Conservation (phyloP, 169 alveolate genomes). For the Toxoplasma gondii region DNA sequence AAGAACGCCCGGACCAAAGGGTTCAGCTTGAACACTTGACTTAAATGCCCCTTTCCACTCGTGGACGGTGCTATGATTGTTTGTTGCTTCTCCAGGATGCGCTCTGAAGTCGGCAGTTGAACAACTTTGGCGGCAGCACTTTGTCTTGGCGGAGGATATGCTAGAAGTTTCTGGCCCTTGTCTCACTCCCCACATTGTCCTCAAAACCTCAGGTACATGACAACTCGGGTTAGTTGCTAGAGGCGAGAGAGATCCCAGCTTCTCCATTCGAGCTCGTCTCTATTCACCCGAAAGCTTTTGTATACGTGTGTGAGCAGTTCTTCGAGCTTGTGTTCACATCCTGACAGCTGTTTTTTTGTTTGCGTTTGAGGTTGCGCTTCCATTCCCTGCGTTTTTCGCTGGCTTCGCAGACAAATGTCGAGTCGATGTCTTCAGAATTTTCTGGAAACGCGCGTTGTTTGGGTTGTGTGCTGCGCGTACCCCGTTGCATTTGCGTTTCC, state of each 20-base stretch:
- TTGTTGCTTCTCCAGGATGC: slow-evolving; percentile 84
- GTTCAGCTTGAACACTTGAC: not conserved
- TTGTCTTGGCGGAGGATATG: slow-evolving; percentile 96
- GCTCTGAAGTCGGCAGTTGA: slow-evolving; percentile 94
- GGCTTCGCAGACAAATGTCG: too few species aligned
- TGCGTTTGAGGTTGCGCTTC: too few species aligned
- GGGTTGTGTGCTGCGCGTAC: too few species aligned
- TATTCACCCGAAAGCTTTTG: too few species aligned
- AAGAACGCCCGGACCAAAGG: not conserved
- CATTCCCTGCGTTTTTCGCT: too few species aligned
- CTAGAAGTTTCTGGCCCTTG: slow-evolving; percentile 86
- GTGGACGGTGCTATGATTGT: not conserved
- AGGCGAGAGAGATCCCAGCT: not conserved
- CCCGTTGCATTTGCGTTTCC: too few species aligned
- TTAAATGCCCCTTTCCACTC: not conserved
- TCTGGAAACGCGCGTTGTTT: too few species aligned
- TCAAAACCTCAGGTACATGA: slow-evolving; percentile 90
- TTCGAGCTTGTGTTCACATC: too few species aligned
- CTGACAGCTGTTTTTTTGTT: too few species aligned
- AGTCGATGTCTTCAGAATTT: too few species aligned
- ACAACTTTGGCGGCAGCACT: slow-evolving; percentile 96
- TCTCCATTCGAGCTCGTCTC: not conserved
- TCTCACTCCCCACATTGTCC: slow-evolving; percentile 91
- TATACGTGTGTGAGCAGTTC: too few species aligned
- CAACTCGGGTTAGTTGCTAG: not conserved